Evolutionary conservation across 495 filamentous ascomycete genomes (phyloP).

Genomic region (Lindgomyces ingoldianus): DNA sequence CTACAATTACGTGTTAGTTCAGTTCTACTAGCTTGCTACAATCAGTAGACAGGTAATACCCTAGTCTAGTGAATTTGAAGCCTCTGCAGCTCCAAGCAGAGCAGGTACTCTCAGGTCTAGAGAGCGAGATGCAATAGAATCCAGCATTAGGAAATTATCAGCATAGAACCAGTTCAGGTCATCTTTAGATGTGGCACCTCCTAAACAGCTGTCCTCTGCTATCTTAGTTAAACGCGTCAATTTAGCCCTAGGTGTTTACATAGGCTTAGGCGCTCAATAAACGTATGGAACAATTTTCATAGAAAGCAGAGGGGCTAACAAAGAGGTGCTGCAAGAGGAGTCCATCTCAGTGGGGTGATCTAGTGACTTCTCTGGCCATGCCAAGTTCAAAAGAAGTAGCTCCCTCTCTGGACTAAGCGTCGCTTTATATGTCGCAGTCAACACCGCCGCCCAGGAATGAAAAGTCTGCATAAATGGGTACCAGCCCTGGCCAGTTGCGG

Average conservation of each 20-base stretch:
- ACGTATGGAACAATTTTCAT: constrained; percentile 14
- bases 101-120: constrained; percentile 2
- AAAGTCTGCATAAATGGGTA: constrained; percentile 5
- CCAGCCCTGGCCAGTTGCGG: not conserved
- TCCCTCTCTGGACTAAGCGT: not conserved
- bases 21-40: constrained; percentile 11
- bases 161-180: constrained; percentile 2
- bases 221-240: constrained; percentile 6
- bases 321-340: constrained; percentile 18
- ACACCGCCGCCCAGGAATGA: not conserved
- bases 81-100: not conserved
- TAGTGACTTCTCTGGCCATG: constrained; percentile 7
- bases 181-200: constrained; percentile 1
- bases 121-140: constrained; percentile 7
- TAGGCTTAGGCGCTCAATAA: constrained; percentile 12
- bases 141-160: constrained; percentile 8
- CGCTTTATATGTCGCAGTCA: constrained; percentile 12
- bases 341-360: constrained; percentile 4
- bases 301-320: constrained; percentile 4
- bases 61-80: constrained; percentile 10
- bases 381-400: constrained; percentile 5
- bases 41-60: constrained; percentile 12
- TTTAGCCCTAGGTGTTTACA: constrained; percentile 12
- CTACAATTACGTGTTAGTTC: constrained; percentile 8
- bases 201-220: constrained; percentile 7